Conservation (phyloP, 2,329 filamentous ascomycete species). For the Alternaria tenuissima region DNA sequence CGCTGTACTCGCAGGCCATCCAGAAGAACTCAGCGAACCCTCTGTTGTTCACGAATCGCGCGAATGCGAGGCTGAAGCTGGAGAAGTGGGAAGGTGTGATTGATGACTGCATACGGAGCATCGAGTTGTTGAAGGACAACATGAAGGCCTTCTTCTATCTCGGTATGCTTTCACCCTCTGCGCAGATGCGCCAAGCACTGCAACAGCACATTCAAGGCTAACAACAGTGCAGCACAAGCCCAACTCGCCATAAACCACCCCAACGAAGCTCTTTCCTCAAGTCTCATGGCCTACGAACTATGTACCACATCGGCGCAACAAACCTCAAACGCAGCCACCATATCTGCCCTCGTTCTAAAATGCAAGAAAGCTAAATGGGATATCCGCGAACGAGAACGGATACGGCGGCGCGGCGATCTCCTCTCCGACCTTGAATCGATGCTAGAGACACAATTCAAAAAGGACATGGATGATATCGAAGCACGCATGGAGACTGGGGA, state of each 20-base stretch:
- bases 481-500: slow-evolving; percentile 46
- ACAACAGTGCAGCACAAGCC: slow-evolving; percentile 68
- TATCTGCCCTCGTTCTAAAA: slow-evolving; percentile 76
- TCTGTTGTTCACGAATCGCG: slow-evolving; percentile 87
- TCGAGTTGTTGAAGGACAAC: slow-evolving; percentile 70
- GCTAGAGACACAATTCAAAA: slow-evolving; percentile 46
- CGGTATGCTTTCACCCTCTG: slow-evolving; percentile 39
- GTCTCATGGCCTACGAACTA: slow-evolving; percentile 74
- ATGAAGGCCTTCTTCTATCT: slow-evolving; percentile 89
- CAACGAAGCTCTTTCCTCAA: slow-evolving; percentile 75
- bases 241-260: slow-evolving; percentile 77
- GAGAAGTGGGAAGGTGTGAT: slow-evolving; percentile 77
- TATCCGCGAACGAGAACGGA: slow-evolving; percentile 69
- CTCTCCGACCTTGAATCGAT: slow-evolving; percentile 65
- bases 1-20: slow-evolving; percentile 79
- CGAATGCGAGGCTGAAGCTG: slow-evolving; percentile 81
- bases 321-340: slow-evolving; percentile 72
- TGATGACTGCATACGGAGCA: slow-evolving; percentile 77
- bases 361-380: slow-evolving; percentile 92
- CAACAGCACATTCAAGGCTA: slow-evolving; percentile 17
- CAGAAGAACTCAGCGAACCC: slow-evolving; percentile 79
- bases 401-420: slow-evolving; percentile 65
- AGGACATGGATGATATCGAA: slow-evolving; percentile 51
- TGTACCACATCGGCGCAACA: slow-evolving; percentile 65
- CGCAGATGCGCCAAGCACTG: not conserved